Conservation (phyloP, 805 yeast species). For the Wickerhamomyces xylosicus region DNA sequence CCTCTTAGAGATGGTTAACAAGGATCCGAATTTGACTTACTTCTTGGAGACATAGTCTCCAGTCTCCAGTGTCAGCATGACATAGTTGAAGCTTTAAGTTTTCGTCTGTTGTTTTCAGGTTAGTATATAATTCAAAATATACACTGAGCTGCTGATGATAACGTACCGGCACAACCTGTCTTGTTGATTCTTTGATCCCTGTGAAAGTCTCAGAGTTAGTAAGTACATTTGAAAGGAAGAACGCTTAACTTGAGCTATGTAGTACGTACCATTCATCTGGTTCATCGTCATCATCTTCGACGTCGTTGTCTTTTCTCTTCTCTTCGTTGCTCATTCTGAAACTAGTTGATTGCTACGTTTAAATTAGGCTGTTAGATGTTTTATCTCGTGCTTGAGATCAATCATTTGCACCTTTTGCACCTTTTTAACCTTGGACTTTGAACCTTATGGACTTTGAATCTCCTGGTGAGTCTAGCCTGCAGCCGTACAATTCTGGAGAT, state of each 20-base stretch:
- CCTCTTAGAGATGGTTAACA: too few relatives aligned
- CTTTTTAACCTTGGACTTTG: too few relatives aligned
- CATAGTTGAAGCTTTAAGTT: constrained; percentile 63
- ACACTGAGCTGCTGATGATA: not conserved
- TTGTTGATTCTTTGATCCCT: constrained; percentile 64
- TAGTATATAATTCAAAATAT: not conserved
- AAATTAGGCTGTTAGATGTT: too few relatives aligned
- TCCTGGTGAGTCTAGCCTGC: too few relatives aligned
- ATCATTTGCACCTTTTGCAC: too few relatives aligned
- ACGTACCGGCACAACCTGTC: constrained; percentile 63
- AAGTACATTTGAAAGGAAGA: too few relatives aligned
- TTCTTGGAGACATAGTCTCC: constrained; percentile 65
- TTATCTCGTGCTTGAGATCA: too few relatives aligned
- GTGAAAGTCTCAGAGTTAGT: constrained; percentile 1
- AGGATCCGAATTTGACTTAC: constrained; percentile 25
- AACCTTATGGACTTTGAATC: too few relatives aligned
- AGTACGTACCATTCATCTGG: constrained; percentile 58
- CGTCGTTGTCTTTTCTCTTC: not conserved
- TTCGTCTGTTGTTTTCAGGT: constrained; percentile 32
- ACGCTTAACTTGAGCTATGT: too few relatives aligned
- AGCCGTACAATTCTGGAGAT: too few relatives aligned
- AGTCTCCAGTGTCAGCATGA: constrained; percentile 73
- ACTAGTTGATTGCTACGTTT: not conserved
- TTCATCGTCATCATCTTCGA: constrained; percentile 39
- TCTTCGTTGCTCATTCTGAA: constrained; percentile 5